phyloP scores from a whole-genome alignment of 169 alveolate genomes.

The Plasmodium cynomolgi region DNA sequence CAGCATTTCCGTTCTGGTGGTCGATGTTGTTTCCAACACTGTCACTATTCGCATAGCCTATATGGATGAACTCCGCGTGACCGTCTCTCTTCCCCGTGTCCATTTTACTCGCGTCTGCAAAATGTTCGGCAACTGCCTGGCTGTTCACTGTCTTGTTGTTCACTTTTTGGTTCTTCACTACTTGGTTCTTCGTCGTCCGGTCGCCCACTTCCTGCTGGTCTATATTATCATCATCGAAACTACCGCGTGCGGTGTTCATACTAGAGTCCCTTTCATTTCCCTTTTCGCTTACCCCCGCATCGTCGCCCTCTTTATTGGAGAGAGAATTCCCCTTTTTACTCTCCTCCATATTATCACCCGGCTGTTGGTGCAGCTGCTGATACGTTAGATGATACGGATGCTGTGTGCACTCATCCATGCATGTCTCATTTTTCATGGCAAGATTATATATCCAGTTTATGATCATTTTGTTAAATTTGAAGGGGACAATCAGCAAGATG shows the following conservation, averaged over 20 bases:
- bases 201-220: background rate
- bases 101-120: background rate
- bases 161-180: background rate
- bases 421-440: background rate
- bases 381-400: too few species aligned
- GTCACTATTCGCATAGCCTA: background rate
- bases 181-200: background rate
- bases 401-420: background rate
- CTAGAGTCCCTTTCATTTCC: background rate
- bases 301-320: background rate
- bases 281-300: background rate
- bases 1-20: background rate
- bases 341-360: background rate
- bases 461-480: slow-evolving; percentile 20
- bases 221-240: background rate
- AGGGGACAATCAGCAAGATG: slow-evolving; percentile 43
- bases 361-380: background rate
- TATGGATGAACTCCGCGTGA: background rate
- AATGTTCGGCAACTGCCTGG: background rate
- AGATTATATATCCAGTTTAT: background rate
- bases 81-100: background rate
- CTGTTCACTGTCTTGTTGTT: too few species aligned
- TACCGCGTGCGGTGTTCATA: background rate
- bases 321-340: background rate
- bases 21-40: background rate